Evolutionary conservation across 495 filamentous ascomycete species (phyloP).

Genomic region (Chaetomium fimeti): DNA sequence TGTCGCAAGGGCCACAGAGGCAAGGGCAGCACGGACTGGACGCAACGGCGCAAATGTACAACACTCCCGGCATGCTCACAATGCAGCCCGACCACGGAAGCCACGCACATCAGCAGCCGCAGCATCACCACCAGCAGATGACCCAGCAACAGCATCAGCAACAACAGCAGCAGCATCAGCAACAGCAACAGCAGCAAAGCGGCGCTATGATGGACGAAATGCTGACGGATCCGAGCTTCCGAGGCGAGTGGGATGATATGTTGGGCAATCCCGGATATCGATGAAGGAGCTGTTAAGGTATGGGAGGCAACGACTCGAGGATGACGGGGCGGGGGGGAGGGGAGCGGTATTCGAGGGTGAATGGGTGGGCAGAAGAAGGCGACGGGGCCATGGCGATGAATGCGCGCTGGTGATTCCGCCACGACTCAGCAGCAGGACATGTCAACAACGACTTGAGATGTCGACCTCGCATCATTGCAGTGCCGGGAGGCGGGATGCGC

Average conservation of each 20-base stretch:
- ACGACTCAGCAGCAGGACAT: background rate
- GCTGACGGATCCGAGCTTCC: conserved; percentile 35
- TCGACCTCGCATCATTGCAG: background rate
- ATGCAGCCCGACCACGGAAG: conserved; percentile 26
- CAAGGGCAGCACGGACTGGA: conserved; percentile 36
- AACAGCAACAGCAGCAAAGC: conserved; percentile 31
- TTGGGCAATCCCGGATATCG: conserved; percentile 25
- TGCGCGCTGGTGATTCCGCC: background rate
- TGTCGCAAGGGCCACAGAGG: conserved; percentile 34
- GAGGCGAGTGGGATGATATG: conserved; percentile 34
- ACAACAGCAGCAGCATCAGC: conserved; percentile 17
- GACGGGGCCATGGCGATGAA: background rate
- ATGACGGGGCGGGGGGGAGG: background rate
- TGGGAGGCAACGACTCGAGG: background rate
- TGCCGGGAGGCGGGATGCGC: background rate
- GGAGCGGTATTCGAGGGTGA: background rate
- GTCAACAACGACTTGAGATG: background rate
- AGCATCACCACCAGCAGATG: conserved; percentile 14
- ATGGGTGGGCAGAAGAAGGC: too few species aligned
- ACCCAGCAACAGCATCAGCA: conserved; percentile 14
- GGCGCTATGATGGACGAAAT: conserved; percentile 45
- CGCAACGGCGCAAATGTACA: conserved; percentile 42
- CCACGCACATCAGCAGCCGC: conserved; percentile 13
- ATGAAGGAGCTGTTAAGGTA: background rate
- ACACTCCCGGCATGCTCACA: conserved; percentile 23